A percentile compares a stretch with the other conserved stretches of the same genome.
Conservation (phyloP, 2,329 filamentous ascomycete species). For the Beauveria sp. region DNA sequence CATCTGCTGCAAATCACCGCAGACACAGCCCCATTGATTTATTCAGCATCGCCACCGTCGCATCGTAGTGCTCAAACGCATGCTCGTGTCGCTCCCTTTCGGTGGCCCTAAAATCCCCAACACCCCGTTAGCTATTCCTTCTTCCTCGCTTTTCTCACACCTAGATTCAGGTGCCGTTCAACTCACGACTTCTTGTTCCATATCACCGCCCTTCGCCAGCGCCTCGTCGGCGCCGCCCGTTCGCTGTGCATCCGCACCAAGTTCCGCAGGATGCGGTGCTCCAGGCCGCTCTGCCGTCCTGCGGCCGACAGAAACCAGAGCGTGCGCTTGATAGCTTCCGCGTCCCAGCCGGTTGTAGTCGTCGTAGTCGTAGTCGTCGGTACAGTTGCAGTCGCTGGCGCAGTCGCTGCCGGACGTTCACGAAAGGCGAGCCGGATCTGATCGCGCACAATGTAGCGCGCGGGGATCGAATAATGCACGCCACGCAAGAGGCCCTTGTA, state of each 20-base stretch:
- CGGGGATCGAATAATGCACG: constrained; percentile 63
- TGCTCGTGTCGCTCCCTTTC: constrained; percentile 18
- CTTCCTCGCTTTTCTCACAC: background rate
- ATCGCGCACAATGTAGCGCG: constrained; percentile 54
- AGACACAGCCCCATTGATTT: constrained; percentile 62
- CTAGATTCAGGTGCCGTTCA: no score
- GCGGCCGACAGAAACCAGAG: constrained; percentile 64
- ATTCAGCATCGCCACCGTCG: constrained; percentile 66
- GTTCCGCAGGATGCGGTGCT: constrained; percentile 67
- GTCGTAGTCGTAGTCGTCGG: background rate
- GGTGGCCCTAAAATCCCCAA: constrained; percentile 12
- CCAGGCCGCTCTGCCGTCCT: constrained; percentile 53
- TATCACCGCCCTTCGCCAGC: constrained; percentile 17
- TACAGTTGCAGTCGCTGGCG: background rate
- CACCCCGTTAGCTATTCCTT: background rate
- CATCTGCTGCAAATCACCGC: constrained; percentile 29
- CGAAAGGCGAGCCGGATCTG: constrained; percentile 54
- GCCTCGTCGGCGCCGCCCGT: constrained; percentile 11
- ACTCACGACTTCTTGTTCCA: constrained; percentile 21
- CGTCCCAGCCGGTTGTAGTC: constrained; percentile 25
- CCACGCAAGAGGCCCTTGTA: constrained; percentile 61
- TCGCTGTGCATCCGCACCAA: constrained; percentile 36
- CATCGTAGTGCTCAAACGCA: constrained; percentile 56
- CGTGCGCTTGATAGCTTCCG: constrained; percentile 52
- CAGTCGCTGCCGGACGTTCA: constrained; percentile 19